Percentiles rank a stretch among this genome's conserved stretches.
These are phyloP conservation scores for Saccharum hybrid DNA, from an alignment of 202 grass and related monocot genomes.

Conservation along the genomic window DNA sequence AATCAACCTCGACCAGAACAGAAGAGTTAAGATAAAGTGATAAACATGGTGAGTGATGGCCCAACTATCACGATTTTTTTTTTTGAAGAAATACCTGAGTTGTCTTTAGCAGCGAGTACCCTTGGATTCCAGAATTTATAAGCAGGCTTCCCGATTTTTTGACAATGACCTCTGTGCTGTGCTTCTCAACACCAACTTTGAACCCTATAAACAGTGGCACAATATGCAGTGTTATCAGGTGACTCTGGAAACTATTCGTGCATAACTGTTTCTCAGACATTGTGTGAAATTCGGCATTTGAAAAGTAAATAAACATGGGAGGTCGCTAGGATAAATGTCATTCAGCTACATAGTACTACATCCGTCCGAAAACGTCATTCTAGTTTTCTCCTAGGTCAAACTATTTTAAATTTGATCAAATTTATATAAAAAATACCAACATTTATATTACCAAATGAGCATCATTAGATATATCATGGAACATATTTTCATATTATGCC, in stretches of 20 bases:
- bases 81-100: constrained; percentile 67
- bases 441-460: not conserved
- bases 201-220: constrained; percentile 61
- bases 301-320: not conserved
- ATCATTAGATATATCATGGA: not conserved
- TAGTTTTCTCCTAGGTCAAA: no score
- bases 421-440: not conserved
- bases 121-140: constrained; percentile 86
- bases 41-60: not conserved
- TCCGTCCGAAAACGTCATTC: not conserved
- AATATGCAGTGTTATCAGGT: constrained; percentile 15
- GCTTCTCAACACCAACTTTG: constrained; percentile 83
- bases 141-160: constrained; percentile 69
- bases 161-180: constrained; percentile 74
- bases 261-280: not conserved
- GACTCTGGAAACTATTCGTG: constrained; percentile 10
- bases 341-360: not conserved
- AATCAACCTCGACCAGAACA: constrained; percentile 4
- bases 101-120: constrained; percentile 80
- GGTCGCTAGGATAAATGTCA: not conserved
- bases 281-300: no score
- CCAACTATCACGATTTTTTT: not conserved
- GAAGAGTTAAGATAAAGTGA: not conserved
- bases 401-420: no score
- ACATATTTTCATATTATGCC: no score